Conservation (phyloP, 1,284 basidiomycete species). For the Rhodotorula sp. region DNA sequence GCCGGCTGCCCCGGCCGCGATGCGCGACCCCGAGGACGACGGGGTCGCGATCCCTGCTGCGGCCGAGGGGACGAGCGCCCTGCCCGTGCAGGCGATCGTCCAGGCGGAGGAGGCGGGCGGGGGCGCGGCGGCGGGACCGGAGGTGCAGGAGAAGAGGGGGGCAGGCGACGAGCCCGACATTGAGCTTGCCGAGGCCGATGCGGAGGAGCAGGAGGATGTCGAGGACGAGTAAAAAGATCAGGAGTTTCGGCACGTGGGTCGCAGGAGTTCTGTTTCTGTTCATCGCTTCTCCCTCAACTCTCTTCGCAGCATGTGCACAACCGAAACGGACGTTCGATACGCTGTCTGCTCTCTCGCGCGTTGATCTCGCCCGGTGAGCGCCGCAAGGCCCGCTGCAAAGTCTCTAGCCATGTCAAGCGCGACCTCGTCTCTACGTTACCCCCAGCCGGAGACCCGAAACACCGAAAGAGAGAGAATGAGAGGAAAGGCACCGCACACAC, state of each 20-base stretch:
- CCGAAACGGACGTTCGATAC: not conserved
- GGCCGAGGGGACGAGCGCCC: conserved; percentile 25
- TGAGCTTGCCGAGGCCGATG: not conserved
- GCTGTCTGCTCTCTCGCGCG: not conserved
- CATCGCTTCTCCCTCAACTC: not conserved
- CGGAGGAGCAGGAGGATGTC: not conserved
- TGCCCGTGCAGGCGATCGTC: conserved; percentile 21
- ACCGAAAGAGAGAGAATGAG: not conserved
- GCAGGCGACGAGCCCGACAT: not conserved
- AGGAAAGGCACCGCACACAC: not conserved
- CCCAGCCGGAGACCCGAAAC: no score
- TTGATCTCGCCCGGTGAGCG: no score
- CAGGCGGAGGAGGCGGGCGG: conserved; percentile 17
- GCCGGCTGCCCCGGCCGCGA: conserved; percentile 8
- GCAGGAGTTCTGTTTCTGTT: not conserved
- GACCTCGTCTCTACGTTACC: no score
- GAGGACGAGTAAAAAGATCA: not conserved
- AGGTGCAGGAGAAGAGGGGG: not conserved
- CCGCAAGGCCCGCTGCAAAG: no score
- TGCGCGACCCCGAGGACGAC: not conserved
- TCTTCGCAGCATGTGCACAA: not conserved
- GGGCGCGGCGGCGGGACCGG: not conserved
- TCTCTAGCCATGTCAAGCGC: no score
- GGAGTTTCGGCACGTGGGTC: no score
- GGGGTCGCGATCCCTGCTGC: conserved; percentile 33